Conservation (phyloP, 768 basidiomycete species). For the Cystoderma amianthinum region DNA sequence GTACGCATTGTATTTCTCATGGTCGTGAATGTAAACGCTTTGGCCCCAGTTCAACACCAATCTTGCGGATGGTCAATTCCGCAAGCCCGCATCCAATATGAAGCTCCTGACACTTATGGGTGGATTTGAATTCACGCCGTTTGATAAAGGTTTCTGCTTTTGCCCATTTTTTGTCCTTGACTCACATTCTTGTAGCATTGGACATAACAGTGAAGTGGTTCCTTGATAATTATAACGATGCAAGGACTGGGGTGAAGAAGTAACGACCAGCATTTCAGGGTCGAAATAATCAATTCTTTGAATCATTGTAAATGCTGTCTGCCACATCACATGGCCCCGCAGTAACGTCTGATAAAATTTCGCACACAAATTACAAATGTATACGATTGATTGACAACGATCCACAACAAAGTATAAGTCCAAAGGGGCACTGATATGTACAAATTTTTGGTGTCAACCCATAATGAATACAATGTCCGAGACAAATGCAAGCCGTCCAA, state of each 20-base stretch:
- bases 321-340: no score
- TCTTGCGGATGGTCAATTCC: slow-evolving; percentile 88
- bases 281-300: no score
- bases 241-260: slow-evolving; percentile 43
- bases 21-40: slow-evolving; percentile 1
- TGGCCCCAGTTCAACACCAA: slow-evolving; percentile 68
- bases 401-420: no score
- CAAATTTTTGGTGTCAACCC: no score
- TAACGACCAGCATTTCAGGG: no score
- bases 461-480: no score
- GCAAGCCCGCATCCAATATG: slow-evolving; percentile 92
- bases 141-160: slow-evolving; percentile 57
- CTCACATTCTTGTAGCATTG: slow-evolving; percentile 45
- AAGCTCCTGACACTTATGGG: slow-evolving; percentile 75
- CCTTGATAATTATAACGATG: slow-evolving; percentile 69
- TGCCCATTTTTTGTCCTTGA: background rate
- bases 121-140: slow-evolving; percentile 87
- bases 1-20: slow-evolving; percentile 11
- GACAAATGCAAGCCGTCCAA: no score
- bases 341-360: no score
- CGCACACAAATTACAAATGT: no score
- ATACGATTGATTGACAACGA: no score
- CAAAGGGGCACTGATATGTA: no score
- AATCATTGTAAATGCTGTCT: no score
- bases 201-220: slow-evolving; percentile 83